Conservation (phyloP, 2,329 filamentous ascomycete genomes). For the Ophiostoma pallidulum region DNA sequence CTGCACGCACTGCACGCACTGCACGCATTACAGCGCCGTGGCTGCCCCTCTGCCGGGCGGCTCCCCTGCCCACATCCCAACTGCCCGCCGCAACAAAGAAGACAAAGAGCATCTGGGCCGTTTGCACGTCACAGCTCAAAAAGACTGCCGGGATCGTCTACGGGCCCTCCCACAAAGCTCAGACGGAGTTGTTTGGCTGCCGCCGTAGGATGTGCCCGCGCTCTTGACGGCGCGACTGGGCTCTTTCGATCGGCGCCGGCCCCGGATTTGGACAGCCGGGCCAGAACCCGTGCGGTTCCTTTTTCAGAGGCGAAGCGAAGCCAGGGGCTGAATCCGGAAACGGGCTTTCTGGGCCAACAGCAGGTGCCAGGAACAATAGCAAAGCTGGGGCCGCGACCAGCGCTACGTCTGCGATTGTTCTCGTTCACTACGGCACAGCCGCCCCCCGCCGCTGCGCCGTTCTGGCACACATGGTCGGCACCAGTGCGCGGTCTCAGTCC, state of each 20-base stretch:
- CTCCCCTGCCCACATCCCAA: too few species aligned
- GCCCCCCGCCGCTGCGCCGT: neutral
- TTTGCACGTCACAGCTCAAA: too few species aligned
- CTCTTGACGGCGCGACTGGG: neutral
- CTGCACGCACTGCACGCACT: too few species aligned
- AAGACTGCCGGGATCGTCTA: too few species aligned
- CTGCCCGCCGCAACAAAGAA: too few species aligned
- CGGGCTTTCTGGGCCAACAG: neutral
- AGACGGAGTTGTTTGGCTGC: neutral
- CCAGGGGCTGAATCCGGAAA: neutral
- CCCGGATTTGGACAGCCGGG: neutral
- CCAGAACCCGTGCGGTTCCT: too few species aligned
- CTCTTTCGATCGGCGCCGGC: neutral
- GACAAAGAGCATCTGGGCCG: too few species aligned
- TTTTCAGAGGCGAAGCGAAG: neutral
- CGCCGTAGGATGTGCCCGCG: too few species aligned
- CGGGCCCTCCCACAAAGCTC: too few species aligned
- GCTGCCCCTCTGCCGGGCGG: too few species aligned
- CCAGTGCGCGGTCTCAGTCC: slow-evolving; percentile 8
- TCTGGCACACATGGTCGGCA: slow-evolving; percentile 12
- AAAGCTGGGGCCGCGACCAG: slow-evolving; percentile 6
- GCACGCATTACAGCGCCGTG: too few species aligned
- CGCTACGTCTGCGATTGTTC: slow-evolving; percentile 12
- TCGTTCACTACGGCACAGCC: neutral
- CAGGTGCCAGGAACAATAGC: slow-evolving; percentile 12